Evolutionary conservation across 768 basidiomycete genomes (phyloP).

Genomic region (Trametes maxima): DNA sequence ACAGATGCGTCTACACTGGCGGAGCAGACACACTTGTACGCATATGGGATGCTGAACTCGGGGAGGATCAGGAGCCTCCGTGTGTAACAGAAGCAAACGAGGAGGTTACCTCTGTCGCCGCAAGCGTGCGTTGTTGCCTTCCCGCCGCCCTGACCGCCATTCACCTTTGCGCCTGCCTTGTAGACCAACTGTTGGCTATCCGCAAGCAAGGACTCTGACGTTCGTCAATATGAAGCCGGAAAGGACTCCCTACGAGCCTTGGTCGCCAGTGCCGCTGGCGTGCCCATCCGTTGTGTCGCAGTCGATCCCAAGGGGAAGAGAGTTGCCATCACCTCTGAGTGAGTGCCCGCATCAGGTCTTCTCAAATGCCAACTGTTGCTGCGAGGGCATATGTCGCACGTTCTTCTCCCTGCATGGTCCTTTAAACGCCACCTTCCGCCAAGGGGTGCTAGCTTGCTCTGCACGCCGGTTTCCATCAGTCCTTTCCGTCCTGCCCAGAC

Average conservation of each 20-base stretch:
- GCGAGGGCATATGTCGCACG: no score
- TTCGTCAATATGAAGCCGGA: slow-evolving; percentile 68
- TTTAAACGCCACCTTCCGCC: no score
- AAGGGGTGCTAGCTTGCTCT: no score
- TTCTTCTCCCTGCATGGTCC: no score
- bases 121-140: slow-evolving; percentile 47
- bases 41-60: slow-evolving; percentile 67
- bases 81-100: slow-evolving; percentile 67
- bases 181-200: slow-evolving; percentile 53
- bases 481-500: no score
- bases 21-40: slow-evolving; percentile 75
- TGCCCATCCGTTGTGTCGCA: slow-evolving; percentile 73
- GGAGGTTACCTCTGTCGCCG: slow-evolving; percentile 62
- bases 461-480: no score
- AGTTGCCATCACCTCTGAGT: slow-evolving; percentile 93
- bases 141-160: no score
- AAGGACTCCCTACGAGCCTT: slow-evolving; percentile 60
- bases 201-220: slow-evolving; percentile 67
- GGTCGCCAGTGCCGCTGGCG: slow-evolving; percentile 64
- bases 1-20: slow-evolving; percentile 57
- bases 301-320: slow-evolving; percentile 75
- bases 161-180: neutral
- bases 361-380: no score
- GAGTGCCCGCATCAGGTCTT: slow-evolving; percentile 35
- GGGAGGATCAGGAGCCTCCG: slow-evolving; percentile 66